Base-by-base conservation (phyloP, 148 eudicot species). In the Cornus kousa region DNA sequence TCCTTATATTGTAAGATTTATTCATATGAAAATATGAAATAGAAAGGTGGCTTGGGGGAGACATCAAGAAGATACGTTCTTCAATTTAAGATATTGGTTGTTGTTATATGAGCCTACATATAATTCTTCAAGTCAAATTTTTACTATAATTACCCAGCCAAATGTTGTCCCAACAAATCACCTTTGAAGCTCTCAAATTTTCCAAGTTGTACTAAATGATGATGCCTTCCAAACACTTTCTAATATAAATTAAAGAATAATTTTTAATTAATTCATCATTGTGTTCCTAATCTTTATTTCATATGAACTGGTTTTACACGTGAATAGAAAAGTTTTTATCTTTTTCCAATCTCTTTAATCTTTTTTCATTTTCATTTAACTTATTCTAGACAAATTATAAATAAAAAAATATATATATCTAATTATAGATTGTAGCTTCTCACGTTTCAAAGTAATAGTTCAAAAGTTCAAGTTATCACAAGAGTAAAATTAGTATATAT, bases 21-120 rank as follows among this genome's bases (percentile, higher is more conserved):
- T 39, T 39, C 43, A 7, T 39, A 39, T 4, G 7, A 0, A 24
- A 39, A 39, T 64, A n/a, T 39, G 55, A 9, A 62, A 74, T 7
- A 10, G 24, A 24, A n/a, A 53, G 57, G 35, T 66, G 82, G 37
- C 37, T 4, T 35, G 37, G 74, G 70, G 79, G 82, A 82, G 77
- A 83, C 86, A 85, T 80, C 80, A 72, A 48, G 79, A 43, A 85
- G 79, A 83, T 76, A 69, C 77, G 37, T 77, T 76, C 82, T 79
- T 80, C 53, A 72, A 50, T 83, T 73, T 50, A 79, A 87, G 91
- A 89, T 89, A 78, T 87, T 74, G 77, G 80, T 55, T 83, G 87
- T 82, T 71, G 71, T 68, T 68, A 64, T 78, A 59, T 74, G 39
- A 67, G 83, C 74, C 84, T 81, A 81, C 88, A 85, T 78, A 40